Evolutionary conservation across 1,284 basidiomycete genomes (phyloP), one percentile per base, ranked within the genome.

Genomic region (Ceratobasidium sp.): DNA sequence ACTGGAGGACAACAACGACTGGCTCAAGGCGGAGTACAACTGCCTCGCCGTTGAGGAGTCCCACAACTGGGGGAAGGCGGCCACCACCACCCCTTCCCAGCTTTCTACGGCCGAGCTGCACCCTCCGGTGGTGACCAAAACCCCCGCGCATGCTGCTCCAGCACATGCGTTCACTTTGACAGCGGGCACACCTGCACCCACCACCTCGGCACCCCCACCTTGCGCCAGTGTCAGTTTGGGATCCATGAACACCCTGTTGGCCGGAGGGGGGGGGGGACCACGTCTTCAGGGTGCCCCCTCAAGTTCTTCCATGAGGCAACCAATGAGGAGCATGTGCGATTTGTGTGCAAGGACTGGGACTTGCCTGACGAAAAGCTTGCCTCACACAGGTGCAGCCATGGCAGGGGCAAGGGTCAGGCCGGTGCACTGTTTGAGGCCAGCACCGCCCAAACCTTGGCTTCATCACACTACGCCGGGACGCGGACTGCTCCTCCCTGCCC

Each of bases 261-360:
- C n/a, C 55, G 55, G 55, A 18, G 46, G 46, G 46, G 46, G 46
- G 46, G 46, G 46, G 46, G 46, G 46, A 49, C 10, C 46, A 58
- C 55, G n/a, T 58, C 55, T 28, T 28, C n/a, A 23, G 55, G 55
- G 55, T 23, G 55, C 55, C 55, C 28, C 55, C 55, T n/a, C 55
- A n/a, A n/a, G n/a, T 58, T 23, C n/a, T 58, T 23, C 55, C 55
- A 58, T 10, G 55, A 58, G n/a, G n/a, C n/a, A 4, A 23, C 55
- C 55, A n/a, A n/a, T n/a, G n/a, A 28, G n/a, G 55, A 28, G 55
- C 55, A 28, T n/a, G 55, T 23, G n/a, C 55, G 9, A 58, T 28
- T 49, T 18, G 46, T 49, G 46, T 18, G 46, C 46, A 18, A 49
- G 46, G 46, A 49, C 12, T 49, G 46, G 46, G 46, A 49, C 46